A percentile compares a stretch with the other conserved stretches of the same genome.
Conservation (phyloP, 257 asterid genomes). For the Ilex aquifolium region DNA sequence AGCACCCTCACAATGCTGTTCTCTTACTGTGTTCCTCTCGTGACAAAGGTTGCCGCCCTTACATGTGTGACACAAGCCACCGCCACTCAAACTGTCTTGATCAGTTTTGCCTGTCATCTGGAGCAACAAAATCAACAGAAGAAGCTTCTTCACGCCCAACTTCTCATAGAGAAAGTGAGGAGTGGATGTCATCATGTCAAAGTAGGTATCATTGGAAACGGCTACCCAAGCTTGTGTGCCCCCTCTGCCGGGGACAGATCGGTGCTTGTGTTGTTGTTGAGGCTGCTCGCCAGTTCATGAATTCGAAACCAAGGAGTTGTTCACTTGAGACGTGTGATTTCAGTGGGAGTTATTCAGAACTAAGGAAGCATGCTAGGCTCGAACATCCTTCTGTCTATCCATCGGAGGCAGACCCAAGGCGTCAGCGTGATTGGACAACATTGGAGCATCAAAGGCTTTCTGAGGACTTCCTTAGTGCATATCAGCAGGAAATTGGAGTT, state of each 20-base stretch:
- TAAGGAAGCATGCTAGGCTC: conserved; percentile 71
- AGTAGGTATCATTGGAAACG: conserved; percentile 8
- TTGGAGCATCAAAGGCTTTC: conserved; percentile 47
- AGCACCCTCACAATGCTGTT: conserved; percentile 66
- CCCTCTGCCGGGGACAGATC: conserved; percentile 69
- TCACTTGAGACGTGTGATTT: conserved; percentile 58
- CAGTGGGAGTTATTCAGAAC: conserved; percentile 46
- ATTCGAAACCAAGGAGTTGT: conserved; percentile 55
- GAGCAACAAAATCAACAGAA: conserved; percentile 17
- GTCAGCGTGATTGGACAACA: conserved; percentile 48
- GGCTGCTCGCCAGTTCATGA: conserved; percentile 49
- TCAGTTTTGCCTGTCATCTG: conserved; percentile 42
- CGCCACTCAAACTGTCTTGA: conserved; percentile 78
- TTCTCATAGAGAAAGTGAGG: conserved; percentile 10
- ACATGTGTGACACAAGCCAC: conserved; percentile 74
- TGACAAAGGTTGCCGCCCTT: conserved; percentile 68
- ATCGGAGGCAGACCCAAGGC: conserved; percentile 41
- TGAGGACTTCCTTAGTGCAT: conserved; percentile 47
- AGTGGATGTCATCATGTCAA: conserved; percentile 4
- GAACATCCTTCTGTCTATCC: conserved; percentile 58
- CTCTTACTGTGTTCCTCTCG: conserved; percentile 54
- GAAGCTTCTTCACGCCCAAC: background rate
- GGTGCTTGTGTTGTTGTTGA: conserved; percentile 36
- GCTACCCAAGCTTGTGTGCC: conserved; percentile 43
- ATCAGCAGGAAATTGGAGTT: conserved; percentile 30